These are phyloP conservation scores for Penicillium angulare DNA, from an alignment of 495 filamentous ascomycete species.

Conservation along the genomic window DNA sequence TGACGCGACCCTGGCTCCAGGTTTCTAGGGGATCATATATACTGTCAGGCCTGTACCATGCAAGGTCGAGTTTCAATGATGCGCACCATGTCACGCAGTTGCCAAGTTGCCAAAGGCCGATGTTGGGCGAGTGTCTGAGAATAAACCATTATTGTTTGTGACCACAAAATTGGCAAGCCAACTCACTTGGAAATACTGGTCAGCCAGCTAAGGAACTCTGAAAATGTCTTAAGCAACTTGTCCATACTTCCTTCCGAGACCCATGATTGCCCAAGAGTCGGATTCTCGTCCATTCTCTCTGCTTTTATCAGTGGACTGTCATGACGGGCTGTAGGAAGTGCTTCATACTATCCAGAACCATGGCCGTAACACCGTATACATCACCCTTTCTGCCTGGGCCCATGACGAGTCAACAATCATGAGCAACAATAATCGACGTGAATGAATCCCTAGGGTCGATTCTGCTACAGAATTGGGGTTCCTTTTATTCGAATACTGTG, in stretches of 20 bases:
- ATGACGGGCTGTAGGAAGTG: background rate
- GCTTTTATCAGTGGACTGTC: background rate
- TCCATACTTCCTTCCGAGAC: slow-evolving; percentile 24
- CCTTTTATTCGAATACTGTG: slow-evolving; percentile 13
- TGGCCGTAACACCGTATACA: slow-evolving; percentile 17
- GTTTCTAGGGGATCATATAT: slow-evolving; percentile 29
- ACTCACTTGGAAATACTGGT: slow-evolving; percentile 14
- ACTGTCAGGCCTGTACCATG: background rate
- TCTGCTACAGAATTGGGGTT: slow-evolving; percentile 20
- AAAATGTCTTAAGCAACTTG: slow-evolving; percentile 37
- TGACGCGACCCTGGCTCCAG: slow-evolving; percentile 35
- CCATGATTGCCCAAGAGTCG: slow-evolving; percentile 14
- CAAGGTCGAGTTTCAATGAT: background rate
- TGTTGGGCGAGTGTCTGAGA: slow-evolving; percentile 18
- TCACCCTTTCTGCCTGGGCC: slow-evolving; percentile 20
- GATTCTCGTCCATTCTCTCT: slow-evolving; percentile 26
- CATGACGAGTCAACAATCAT: slow-evolving; percentile 21
- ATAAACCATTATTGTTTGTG: slow-evolving; percentile 7
- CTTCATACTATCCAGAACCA: slow-evolving; percentile 17
- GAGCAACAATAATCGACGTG: slow-evolving; percentile 20
- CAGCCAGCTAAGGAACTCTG: slow-evolving; percentile 32
- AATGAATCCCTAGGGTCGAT: slow-evolving; percentile 22
- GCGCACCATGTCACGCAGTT: slow-evolving; percentile 34
- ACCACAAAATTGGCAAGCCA: background rate
- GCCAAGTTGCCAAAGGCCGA: slow-evolving; percentile 40